Percentiles rank a stretch among this genome's conserved stretches.
Conservation (phyloP, 1,284 basidiomycete genomes). For the Cutaneotrichosporon sp. region DNA sequence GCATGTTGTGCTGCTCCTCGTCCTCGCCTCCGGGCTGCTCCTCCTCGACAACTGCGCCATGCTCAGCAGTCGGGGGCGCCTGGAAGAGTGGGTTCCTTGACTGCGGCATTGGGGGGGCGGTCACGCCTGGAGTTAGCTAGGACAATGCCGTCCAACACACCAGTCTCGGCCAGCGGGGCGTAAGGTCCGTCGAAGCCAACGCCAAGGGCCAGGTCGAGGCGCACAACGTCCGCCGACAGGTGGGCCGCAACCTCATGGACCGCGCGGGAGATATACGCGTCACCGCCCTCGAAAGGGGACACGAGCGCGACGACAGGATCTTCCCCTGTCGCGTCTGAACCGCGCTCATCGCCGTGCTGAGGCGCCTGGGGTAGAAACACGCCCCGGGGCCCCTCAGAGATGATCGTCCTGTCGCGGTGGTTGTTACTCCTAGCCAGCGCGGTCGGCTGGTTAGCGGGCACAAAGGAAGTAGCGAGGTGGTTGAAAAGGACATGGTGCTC, state of each 20-base stretch:
- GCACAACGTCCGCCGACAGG: slow-evolving; percentile 69
- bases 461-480: slow-evolving; percentile 20
- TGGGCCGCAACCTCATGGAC: slow-evolving; percentile 67
- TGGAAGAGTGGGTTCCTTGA: slow-evolving; percentile 53
- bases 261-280: slow-evolving; percentile 69
- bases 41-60: slow-evolving; percentile 4
- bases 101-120: slow-evolving; percentile 20
- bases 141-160: slow-evolving; percentile 63
- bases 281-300: slow-evolving; percentile 79
- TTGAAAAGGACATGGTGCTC: slow-evolving; percentile 19
- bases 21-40: slow-evolving; percentile 16
- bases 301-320: slow-evolving; percentile 68
- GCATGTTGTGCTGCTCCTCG: slow-evolving; percentile 10
- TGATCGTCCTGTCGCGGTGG: not conserved
- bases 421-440: not conserved
- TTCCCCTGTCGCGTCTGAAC: not conserved
- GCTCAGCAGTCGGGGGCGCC: slow-evolving; percentile 51
- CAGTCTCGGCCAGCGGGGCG: slow-evolving; percentile 59
- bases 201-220: slow-evolving; percentile 59
- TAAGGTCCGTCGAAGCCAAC: slow-evolving; percentile 63
- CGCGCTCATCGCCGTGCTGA: not conserved
- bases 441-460: slow-evolving; percentile 16
- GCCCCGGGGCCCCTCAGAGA: not conserved
- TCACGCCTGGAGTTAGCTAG: slow-evolving; percentile 14
- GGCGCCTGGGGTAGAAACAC: not conserved